A percentile compares a stretch with the other conserved stretches of the same genome.
Evolutionary conservation across 2,329 filamentous ascomycete species (phyloP).

Genomic region (Ophiostoma sp.): DNA sequence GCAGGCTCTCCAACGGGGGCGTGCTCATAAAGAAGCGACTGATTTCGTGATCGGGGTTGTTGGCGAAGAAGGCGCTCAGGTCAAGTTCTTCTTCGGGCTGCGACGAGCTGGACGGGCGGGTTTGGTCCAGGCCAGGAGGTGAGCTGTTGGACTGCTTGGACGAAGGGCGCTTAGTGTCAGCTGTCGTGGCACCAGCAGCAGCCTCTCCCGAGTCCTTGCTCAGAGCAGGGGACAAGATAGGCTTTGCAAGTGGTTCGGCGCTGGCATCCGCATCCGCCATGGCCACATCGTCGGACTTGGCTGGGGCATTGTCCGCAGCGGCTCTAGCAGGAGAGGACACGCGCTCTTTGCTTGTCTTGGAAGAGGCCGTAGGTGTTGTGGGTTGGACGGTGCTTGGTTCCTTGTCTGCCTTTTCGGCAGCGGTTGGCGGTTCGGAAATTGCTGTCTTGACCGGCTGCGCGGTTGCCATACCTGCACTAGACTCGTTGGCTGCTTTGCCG

Average conservation of each 20-base stretch:
- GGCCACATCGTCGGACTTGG: slow-evolving; percentile 15
- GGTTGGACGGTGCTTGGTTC: neutral
- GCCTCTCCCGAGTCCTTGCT: neutral
- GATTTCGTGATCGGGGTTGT: slow-evolving; percentile 40
- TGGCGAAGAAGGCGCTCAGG: slow-evolving; percentile 27
- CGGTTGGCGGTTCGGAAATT: neutral
- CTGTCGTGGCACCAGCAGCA: neutral
- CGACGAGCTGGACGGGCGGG: slow-evolving; percentile 42
- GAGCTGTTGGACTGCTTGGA: slow-evolving; percentile 15
- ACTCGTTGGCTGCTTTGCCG: neutral
- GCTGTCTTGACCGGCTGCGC: neutral
- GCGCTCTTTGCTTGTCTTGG: neutral
- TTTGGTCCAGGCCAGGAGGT: slow-evolving; percentile 20
- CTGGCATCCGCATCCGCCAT: neutral
- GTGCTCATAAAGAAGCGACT: slow-evolving; percentile 50
- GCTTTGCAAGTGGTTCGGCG: neutral
- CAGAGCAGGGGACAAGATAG: neutral
- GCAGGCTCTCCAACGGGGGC: slow-evolving; percentile 50
- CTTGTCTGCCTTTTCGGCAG: neutral
- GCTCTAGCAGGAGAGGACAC: neutral
- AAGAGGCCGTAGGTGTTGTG: neutral
- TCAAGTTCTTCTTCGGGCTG: slow-evolving; percentile 47
- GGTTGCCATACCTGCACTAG: neutral
- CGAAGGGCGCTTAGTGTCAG: neutral
- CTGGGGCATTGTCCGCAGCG: slow-evolving; percentile 3